A percentile compares a stretch with the other conserved stretches of the same genome.
phyloP scores from a whole-genome alignment of 164 flowering plant genomes.

The Chimonanthus salicifolius region DNA sequence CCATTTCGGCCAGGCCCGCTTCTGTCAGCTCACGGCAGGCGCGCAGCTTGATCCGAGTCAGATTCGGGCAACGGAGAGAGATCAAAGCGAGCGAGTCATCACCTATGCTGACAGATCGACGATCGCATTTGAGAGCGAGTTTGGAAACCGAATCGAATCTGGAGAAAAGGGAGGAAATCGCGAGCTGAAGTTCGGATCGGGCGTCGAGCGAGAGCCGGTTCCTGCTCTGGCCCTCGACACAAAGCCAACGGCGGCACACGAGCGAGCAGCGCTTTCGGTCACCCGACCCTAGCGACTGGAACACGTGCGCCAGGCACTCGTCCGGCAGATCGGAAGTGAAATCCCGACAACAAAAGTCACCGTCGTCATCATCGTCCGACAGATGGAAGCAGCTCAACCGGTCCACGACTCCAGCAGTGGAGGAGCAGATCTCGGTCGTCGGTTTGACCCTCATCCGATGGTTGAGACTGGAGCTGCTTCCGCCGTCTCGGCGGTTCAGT shows the following conservation, averaged over 20 bases:
- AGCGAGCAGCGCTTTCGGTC: constrained; percentile 71
- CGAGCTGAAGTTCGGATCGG: constrained; percentile 29
- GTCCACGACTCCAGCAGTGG: constrained; percentile 10
- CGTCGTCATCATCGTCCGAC: not conserved
- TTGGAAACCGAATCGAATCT: constrained; percentile 78
- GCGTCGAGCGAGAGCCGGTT: constrained; percentile 73
- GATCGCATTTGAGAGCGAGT: constrained; percentile 74
- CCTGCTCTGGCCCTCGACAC: constrained; percentile 73
- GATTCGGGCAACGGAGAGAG: constrained; percentile 58
- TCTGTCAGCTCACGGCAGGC: constrained; percentile 81
- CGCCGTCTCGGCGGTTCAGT: constrained; percentile 18
- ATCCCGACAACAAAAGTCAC: constrained; percentile 13
- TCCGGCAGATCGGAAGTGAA: constrained; percentile 64
- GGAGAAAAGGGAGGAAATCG: constrained; percentile 42
- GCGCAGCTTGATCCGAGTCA: constrained; percentile 73
- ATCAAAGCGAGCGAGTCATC: constrained; percentile 65
- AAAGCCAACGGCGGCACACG: constrained; percentile 71
- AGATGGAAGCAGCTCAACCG: not conserved
- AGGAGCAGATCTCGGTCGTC: constrained; percentile 17
- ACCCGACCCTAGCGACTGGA: constrained; percentile 56
- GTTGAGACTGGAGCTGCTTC: constrained; percentile 14
- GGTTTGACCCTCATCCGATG: constrained; percentile 20
- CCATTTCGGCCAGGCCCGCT: constrained; percentile 54
- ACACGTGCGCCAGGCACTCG: constrained; percentile 69
- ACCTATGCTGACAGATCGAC: constrained; percentile 52